These are phyloP conservation scores for Pythium coloratum DNA, from an alignment of 352 stramenopile genomes.

Conservation along the genomic window DNA sequence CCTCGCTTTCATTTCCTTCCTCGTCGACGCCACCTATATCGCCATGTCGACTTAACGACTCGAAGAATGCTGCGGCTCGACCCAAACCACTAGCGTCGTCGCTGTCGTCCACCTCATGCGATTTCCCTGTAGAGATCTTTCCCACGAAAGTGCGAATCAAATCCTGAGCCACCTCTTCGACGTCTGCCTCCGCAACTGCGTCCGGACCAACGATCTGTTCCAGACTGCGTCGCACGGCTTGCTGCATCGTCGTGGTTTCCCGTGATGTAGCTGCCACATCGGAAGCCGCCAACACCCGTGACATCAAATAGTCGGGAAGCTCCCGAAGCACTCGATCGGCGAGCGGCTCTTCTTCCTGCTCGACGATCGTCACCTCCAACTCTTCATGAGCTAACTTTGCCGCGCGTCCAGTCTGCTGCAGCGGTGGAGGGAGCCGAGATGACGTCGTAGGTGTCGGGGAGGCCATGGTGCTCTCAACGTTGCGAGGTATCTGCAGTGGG, in stretches of 20 bases:
- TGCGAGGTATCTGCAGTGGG: background rate
- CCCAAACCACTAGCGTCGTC: constrained; percentile 15
- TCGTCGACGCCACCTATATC: background rate
- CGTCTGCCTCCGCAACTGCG: constrained; percentile 6
- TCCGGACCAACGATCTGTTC: constrained; percentile 12
- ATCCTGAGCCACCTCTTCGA: constrained; percentile 11
- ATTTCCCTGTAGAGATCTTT: background rate
- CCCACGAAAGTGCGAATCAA: background rate
- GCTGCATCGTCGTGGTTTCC: constrained; percentile 1
- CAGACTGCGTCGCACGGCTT: constrained; percentile 21
- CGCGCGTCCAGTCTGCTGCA: background rate
- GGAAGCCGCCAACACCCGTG: background rate
- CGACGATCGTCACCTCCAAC: constrained; percentile 7
- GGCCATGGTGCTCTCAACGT: background rate
- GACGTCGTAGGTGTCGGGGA: background rate
- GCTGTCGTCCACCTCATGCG: background rate
- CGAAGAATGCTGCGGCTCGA: constrained; percentile 23
- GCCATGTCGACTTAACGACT: background rate
- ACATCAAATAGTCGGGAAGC: constrained; percentile 23
- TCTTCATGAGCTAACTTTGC: background rate
- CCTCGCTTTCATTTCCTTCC: background rate
- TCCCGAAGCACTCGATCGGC: constrained; percentile 19
- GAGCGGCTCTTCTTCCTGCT: constrained; percentile 14
- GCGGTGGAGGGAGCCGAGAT: background rate
- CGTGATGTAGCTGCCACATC: background rate